phyloP scores from a whole-genome alignment of 2,329 filamentous ascomycete species.

The Apiospora kogelbergensis region DNA sequence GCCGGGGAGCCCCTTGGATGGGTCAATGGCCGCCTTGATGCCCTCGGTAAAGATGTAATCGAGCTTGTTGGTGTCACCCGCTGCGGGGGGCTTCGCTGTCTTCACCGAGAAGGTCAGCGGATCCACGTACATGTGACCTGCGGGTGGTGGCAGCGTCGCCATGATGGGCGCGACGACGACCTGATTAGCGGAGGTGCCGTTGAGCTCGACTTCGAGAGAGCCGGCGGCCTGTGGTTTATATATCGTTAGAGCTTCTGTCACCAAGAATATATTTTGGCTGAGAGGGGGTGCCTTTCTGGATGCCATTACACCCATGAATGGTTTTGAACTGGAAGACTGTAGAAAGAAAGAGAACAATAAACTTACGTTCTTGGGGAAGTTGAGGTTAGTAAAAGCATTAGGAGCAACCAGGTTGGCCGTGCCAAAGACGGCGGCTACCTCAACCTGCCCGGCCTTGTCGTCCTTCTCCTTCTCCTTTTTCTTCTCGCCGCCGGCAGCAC shows the following conservation, averaged over 20 bases:
- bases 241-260: too few relatives aligned
- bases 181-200: conserved; percentile 15
- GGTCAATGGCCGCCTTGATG: conserved; percentile 13
- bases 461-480: background rate
- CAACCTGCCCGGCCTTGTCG: conserved; percentile 12
- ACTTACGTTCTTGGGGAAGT: conserved; percentile 15
- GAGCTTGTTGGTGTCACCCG: conserved; percentile 15
- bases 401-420: conserved; percentile 11
- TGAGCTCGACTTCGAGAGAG: conserved; percentile 16
- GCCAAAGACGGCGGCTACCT: conserved; percentile 12
- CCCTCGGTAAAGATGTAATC: conserved; percentile 18
- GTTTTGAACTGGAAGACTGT: too few relatives aligned
- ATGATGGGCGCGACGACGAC: conserved; percentile 15
- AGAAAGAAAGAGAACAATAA: background rate
- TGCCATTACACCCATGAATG: too few relatives aligned
- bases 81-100: conserved; percentile 9
- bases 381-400: conserved; percentile 14
- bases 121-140: conserved; percentile 18
- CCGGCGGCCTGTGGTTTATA: conserved; percentile 16
- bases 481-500: background rate
- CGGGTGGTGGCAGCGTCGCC: conserved; percentile 10
- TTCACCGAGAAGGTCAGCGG: conserved; percentile 14
- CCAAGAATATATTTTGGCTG: too few relatives aligned
- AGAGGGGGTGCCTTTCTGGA: too few relatives aligned
- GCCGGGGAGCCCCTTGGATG: conserved; percentile 11